These are phyloP conservation scores for Claviceps monticola DNA, from an alignment of 2,329 filamentous ascomycete genomes.

Conservation along the genomic window DNA sequence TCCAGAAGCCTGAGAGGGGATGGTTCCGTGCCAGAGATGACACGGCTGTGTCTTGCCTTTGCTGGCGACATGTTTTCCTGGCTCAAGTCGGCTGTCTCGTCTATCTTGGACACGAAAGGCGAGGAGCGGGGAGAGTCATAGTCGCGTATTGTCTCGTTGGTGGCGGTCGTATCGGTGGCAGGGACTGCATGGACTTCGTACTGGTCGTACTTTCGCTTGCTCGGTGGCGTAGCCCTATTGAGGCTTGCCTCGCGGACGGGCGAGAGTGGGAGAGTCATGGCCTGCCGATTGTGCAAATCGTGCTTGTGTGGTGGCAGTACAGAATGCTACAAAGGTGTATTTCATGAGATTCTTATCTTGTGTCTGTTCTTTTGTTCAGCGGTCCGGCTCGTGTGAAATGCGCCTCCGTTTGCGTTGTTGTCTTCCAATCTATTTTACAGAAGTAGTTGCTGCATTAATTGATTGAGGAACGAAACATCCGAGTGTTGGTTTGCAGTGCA, in stretches of 20 bases:
- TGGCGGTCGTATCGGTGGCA: background rate
- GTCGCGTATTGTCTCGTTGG: background rate
- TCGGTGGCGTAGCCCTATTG: conserved; percentile 22
- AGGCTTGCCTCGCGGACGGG: conserved; percentile 24
- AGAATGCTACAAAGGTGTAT: too few relatives aligned
- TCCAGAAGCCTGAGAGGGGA: conserved; percentile 44
- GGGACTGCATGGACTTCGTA: conserved; percentile 21
- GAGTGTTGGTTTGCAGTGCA: too few relatives aligned
- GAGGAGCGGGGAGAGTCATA: conserved; percentile 11
- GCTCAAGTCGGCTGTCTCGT: conserved; percentile 19
- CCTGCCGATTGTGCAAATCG: too few relatives aligned
- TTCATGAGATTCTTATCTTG: too few relatives aligned
- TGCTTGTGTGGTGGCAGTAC: too few relatives aligned
- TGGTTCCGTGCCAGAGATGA: conserved; percentile 42
- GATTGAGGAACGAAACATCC: too few relatives aligned
- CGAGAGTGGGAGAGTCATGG: conserved; percentile 26
- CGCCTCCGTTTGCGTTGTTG: too few relatives aligned
- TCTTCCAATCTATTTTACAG: too few relatives aligned
- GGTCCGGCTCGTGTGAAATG: too few relatives aligned
- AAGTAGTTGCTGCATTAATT: too few relatives aligned
- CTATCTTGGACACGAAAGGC: conserved; percentile 16
- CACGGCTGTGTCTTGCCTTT: conserved; percentile 37
- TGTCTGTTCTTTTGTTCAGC: too few relatives aligned
- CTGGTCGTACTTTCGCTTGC: conserved; percentile 16
- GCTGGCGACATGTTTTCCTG: conserved; percentile 35